Percentiles rank a stretch among this genome's conserved stretches.
Conservation (phyloP, 176 grass and related monocot species). For the Ampelocalamus luodianensis region DNA sequence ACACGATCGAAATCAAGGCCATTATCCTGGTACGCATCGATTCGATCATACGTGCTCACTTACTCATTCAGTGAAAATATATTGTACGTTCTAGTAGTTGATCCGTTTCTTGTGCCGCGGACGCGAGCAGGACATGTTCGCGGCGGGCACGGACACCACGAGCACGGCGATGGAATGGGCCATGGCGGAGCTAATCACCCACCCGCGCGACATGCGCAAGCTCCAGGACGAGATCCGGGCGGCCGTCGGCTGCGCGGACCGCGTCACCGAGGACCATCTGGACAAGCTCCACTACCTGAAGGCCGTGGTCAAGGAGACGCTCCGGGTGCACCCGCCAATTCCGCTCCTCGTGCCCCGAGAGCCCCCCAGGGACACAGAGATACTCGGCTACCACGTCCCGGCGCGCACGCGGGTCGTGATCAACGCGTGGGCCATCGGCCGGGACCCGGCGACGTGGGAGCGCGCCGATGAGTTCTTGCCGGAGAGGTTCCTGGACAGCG, state of each 20-base stretch:
- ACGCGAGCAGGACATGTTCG: slow-evolving; percentile 41
- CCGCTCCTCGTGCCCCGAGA: slow-evolving; percentile 41
- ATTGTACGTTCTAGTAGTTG: too few relatives aligned
- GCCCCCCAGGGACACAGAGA: slow-evolving; percentile 14
- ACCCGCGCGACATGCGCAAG: slow-evolving; percentile 30
- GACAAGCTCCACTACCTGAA: slow-evolving; percentile 31
- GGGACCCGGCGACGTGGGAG: slow-evolving; percentile 48
- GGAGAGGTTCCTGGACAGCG: slow-evolving; percentile 44
- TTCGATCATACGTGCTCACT: not conserved
- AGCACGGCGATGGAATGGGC: slow-evolving; percentile 22
- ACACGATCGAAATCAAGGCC: slow-evolving; percentile 36
- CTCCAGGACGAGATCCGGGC: slow-evolving; percentile 46
- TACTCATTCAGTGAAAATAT: not conserved
- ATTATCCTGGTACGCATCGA: slow-evolving; percentile 35
- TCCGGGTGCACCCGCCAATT: slow-evolving; percentile 41
- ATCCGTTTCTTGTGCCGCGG: not conserved
- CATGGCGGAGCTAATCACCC: slow-evolving; percentile 36
- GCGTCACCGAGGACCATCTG: slow-evolving; percentile 27
- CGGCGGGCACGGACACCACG: slow-evolving; percentile 17
- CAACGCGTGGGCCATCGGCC: slow-evolving; percentile 33
- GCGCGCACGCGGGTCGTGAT: slow-evolving; percentile 17
- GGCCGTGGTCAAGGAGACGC: slow-evolving; percentile 30
- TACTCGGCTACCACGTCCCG: slow-evolving; percentile 26
- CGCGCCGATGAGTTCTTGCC: slow-evolving; percentile 40
- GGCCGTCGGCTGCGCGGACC: not conserved